phyloP scores from a whole-genome alignment of 2,329 filamentous ascomycete species.

The Sporothrix brunneoviolacea region DNA sequence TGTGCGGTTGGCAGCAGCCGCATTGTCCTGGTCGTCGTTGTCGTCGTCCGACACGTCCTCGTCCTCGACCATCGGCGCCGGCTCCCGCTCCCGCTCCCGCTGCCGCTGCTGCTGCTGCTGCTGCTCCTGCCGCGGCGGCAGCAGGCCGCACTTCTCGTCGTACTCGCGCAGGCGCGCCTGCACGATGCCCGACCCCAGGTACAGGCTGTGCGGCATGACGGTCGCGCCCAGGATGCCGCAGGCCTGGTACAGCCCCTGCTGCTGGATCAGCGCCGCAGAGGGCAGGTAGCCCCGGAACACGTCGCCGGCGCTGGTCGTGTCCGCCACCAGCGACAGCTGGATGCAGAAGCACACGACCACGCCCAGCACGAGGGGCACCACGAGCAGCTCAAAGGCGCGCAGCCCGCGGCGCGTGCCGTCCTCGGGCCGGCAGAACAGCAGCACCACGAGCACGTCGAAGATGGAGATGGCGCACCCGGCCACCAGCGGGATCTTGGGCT shows the following conservation, averaged over 20 bases:
- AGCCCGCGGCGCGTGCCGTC: slow-evolving; percentile 52
- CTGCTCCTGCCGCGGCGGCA: slow-evolving; percentile 26
- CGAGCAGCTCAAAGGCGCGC: slow-evolving; percentile 58
- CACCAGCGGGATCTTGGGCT: slow-evolving; percentile 57
- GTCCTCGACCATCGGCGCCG: slow-evolving; percentile 22
- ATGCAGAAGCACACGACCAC: slow-evolving; percentile 67
- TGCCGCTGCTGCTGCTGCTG: slow-evolving; percentile 12
- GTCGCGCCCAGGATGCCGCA: slow-evolving; percentile 74
- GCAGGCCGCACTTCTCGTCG: slow-evolving; percentile 50
- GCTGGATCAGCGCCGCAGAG: slow-evolving; percentile 50
- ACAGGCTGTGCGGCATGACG: slow-evolving; percentile 64
- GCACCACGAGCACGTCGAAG: slow-evolving; percentile 59
- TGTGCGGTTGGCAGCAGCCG: slow-evolving; percentile 4
- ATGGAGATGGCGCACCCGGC: slow-evolving; percentile 64
- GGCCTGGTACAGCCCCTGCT: slow-evolving; percentile 56
- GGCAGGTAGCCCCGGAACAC: slow-evolving; percentile 62
- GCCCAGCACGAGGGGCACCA: slow-evolving; percentile 56
- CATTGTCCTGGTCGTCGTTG: slow-evolving; percentile 15
- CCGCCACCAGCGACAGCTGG: slow-evolving; percentile 57
- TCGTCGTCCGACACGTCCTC: slow-evolving; percentile 19
- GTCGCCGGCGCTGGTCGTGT: slow-evolving; percentile 43
- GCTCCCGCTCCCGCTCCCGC: background rate
- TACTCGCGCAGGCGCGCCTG: slow-evolving; percentile 60
- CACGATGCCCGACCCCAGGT: slow-evolving; percentile 62
- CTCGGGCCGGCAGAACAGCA: slow-evolving; percentile 52